Percentiles rank a stretch among this genome's conserved stretches.
Evolutionary conservation across 2,329 filamentous ascomycete genomes (phyloP).

Genomic region (Daldinia eschscholtzii): DNA sequence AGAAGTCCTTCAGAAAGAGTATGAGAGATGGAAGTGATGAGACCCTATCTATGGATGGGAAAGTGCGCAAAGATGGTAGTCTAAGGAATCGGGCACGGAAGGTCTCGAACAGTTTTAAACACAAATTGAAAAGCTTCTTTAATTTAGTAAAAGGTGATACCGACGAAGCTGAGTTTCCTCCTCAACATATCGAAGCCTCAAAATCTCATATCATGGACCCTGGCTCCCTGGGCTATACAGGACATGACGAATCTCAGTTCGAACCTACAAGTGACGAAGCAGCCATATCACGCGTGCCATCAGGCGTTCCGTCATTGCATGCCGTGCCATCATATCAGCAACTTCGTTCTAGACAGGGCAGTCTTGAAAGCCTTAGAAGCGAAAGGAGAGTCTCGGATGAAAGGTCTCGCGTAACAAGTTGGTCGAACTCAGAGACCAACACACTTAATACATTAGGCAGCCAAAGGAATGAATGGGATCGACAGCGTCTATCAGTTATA

Average conservation of each 20-base stretch:
- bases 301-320: conserved; percentile 65
- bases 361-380: conserved; percentile 63
- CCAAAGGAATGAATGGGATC: conserved; percentile 60
- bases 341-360: conserved; percentile 66
- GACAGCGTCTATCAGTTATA: conserved; percentile 73
- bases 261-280: conserved; percentile 37
- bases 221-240: conserved; percentile 25
- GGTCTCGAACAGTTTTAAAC: conserved; percentile 72
- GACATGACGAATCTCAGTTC: conserved; percentile 36
- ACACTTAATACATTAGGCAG: conserved; percentile 63
- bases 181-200: conserved; percentile 66
- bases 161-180: conserved; percentile 56
- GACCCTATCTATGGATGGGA: conserved; percentile 50
- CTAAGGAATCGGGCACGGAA: conserved; percentile 69
- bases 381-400: conserved; percentile 61
- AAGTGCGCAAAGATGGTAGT: conserved; percentile 50
- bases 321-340: conserved; percentile 60
- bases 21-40: conserved; percentile 65
- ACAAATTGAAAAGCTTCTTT: conserved; percentile 71
- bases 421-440: conserved; percentile 73
- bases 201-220: conserved; percentile 50
- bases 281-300: conserved; percentile 62
- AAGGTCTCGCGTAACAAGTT: conserved; percentile 78
- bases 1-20: conserved; percentile 56
- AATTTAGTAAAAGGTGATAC: conserved; percentile 56